A percentile compares a stretch with the other conserved stretches of the same genome.
phyloP scores from a whole-genome alignment of 306 rosid genomes.

The Trifolium subterraneum region DNA sequence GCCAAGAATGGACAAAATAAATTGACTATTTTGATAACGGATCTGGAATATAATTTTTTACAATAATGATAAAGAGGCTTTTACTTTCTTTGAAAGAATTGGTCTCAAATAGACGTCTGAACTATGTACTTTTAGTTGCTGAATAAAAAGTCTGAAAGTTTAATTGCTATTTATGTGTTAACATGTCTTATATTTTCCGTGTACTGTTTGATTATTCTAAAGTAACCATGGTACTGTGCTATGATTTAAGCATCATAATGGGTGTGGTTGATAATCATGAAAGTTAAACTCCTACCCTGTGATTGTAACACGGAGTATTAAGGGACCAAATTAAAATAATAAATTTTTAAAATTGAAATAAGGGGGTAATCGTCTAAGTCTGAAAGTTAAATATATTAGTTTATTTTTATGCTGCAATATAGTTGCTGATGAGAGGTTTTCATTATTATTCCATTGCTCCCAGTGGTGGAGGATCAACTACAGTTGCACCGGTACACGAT shows the following conservation, averaged over 20 bases:
- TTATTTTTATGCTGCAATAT: constrained; percentile 4
- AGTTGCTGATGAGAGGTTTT: constrained; percentile 44
- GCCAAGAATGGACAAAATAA: not conserved
- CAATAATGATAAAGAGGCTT: constrained; percentile 7
- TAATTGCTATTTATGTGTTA: not conserved
- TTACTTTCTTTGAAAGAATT: constrained; percentile 9
- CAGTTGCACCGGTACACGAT: constrained; percentile 97
- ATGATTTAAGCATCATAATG: constrained; percentile 17
- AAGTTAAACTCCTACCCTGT: not conserved
- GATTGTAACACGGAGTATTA: not conserved
- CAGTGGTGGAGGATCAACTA: constrained; percentile 99
- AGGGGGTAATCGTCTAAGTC: not conserved
- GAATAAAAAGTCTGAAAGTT: constrained; percentile 14
- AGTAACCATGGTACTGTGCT: constrained; percentile 10
- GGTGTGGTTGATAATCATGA: constrained; percentile 16
- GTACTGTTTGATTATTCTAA: constrained; percentile 11
- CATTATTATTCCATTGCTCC: constrained; percentile 24
- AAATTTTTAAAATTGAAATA: constrained; percentile 13
- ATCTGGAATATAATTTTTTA: constrained; percentile 16
- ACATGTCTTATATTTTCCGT: constrained; percentile 13
- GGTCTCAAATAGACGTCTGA: constrained; percentile 11
- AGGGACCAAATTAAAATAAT: not conserved
- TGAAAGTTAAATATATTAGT: not conserved
- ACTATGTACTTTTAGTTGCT: not conserved
- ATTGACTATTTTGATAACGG: constrained; percentile 24